phyloP scores from a whole-genome alignment of 108 stramenopile species.

The Nitzschia sp. region DNA sequence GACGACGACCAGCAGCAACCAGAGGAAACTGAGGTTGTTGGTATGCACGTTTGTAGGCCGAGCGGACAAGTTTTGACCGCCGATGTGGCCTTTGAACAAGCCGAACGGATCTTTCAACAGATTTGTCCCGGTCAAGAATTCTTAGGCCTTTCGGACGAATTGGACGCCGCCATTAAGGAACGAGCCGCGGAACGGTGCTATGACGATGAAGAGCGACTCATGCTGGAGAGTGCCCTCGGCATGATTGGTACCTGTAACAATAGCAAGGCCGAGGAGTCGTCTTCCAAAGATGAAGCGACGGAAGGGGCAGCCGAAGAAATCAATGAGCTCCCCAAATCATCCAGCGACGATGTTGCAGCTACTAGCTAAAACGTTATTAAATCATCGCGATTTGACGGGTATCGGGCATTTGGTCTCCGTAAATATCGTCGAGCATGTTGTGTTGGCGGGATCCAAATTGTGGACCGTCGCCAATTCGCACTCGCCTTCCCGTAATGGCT shows the following conservation, averaged over 20 bases:
- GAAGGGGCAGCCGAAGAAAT: no score
- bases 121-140: slow-evolving; percentile 78
- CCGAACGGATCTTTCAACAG: slow-evolving; percentile 57
- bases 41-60: slow-evolving; percentile 56
- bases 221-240: slow-evolving; percentile 73
- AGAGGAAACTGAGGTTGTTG: neutral
- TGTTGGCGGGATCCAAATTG: no score
- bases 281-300: neutral
- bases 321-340: no score
- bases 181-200: slow-evolving; percentile 49
- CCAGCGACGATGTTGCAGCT: no score
- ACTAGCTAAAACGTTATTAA: no score
- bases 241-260: slow-evolving; percentile 33
- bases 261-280: neutral
- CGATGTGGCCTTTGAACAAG: slow-evolving; percentile 76
- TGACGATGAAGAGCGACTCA: slow-evolving; percentile 67
- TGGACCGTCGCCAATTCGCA: no score
- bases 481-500: no score
- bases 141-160: slow-evolving; percentile 50
- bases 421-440: no score
- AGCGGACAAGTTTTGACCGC: slow-evolving; percentile 53
- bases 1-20: slow-evolving; percentile 2
- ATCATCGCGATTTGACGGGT: no score
- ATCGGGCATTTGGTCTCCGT: no score
- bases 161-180: slow-evolving; percentile 59